phyloP scores from a whole-genome alignment of 129 eudicot species.

The Flaveria sonorensis region DNA sequence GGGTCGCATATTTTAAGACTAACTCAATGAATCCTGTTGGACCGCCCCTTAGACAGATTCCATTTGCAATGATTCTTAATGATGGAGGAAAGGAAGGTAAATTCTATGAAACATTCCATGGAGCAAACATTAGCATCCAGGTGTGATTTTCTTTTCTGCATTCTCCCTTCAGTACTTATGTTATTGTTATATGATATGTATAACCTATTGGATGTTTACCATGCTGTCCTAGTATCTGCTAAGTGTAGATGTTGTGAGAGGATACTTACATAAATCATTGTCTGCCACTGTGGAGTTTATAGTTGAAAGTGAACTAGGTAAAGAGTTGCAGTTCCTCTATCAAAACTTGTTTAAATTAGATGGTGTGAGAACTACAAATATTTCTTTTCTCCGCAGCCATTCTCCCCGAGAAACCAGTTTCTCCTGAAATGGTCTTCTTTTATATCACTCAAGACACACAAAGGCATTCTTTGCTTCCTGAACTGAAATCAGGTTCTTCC shows the following conservation, averaged over 20 bases:
- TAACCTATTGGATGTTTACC: conserved; percentile 38
- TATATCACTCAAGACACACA: conserved; percentile 90
- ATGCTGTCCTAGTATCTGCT: conserved; percentile 61
- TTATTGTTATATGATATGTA: conserved; percentile 22
- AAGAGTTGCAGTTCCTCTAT: background rate
- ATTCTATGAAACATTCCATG: conserved; percentile 81
- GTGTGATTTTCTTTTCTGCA: conserved; percentile 32
- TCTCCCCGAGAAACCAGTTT: conserved; percentile 56
- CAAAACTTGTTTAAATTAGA: conserved; percentile 5
- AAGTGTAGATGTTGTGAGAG: conserved; percentile 66
- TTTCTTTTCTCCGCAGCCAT: conserved; percentile 41
- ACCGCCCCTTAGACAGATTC: conserved; percentile 49
- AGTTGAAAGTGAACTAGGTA: conserved; percentile 71
- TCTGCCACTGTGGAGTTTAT: conserved; percentile 77
- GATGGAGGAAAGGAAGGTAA: conserved; percentile 49
- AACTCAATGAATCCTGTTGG: background rate
- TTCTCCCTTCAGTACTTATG: background rate
- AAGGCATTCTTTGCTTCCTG: conserved; percentile 71
- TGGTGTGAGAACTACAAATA: background rate
- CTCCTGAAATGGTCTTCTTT: conserved; percentile 79
- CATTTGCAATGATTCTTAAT: conserved; percentile 64
- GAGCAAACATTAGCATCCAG: conserved; percentile 80
- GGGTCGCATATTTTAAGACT: no score
- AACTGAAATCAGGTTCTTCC: conserved; percentile 73
- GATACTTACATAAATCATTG: conserved; percentile 70